phyloP scores from a whole-genome alignment of 768 basidiomycete species.

The Clitopilus passeckerianus region DNA sequence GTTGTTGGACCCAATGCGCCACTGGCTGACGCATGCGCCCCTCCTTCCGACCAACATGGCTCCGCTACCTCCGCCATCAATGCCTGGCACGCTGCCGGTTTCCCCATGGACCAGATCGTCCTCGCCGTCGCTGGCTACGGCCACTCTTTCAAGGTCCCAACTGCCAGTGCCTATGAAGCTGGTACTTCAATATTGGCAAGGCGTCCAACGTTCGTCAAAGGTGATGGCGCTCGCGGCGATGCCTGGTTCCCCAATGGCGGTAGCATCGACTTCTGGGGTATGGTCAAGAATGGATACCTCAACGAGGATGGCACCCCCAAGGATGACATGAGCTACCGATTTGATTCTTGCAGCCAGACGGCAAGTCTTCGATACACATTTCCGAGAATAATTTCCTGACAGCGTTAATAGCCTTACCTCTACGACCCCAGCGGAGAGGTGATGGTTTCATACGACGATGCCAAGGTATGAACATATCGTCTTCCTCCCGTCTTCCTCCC shows the following conservation, averaged over 20 bases:
- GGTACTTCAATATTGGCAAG: conserved; percentile 34
- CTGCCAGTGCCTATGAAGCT: conserved; percentile 35
- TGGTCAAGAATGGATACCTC: conserved; percentile 55
- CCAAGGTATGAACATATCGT: conserved; percentile 20
- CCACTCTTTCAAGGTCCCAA: conserved; percentile 63
- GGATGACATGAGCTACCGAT: conserved; percentile 44
- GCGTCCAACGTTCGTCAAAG: conserved; percentile 53
- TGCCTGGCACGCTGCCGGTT: conserved; percentile 69
- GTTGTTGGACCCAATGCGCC: conserved; percentile 82
- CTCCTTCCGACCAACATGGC: conserved; percentile 52
- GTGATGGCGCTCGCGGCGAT: conserved; percentile 44
- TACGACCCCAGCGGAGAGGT: conserved; percentile 35
- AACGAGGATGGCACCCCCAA: conserved; percentile 41
- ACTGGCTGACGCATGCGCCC: conserved; percentile 68
- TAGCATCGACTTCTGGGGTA: conserved; percentile 58
- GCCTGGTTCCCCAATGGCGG: conserved; percentile 52
- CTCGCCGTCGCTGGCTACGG: conserved; percentile 83
- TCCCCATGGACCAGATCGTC: conserved; percentile 62
- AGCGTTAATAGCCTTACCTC: conserved; percentile 32
- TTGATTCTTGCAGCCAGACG: conserved; percentile 69
- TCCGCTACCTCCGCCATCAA: conserved; percentile 70
- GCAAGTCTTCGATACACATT: conserved; percentile 30
- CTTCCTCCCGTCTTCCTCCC: neutral
- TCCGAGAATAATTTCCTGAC: neutral
- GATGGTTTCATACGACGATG: conserved; percentile 48